Conservation (phyloP, 1,284 basidiomycete species). For the Malassezia nana region DNA sequence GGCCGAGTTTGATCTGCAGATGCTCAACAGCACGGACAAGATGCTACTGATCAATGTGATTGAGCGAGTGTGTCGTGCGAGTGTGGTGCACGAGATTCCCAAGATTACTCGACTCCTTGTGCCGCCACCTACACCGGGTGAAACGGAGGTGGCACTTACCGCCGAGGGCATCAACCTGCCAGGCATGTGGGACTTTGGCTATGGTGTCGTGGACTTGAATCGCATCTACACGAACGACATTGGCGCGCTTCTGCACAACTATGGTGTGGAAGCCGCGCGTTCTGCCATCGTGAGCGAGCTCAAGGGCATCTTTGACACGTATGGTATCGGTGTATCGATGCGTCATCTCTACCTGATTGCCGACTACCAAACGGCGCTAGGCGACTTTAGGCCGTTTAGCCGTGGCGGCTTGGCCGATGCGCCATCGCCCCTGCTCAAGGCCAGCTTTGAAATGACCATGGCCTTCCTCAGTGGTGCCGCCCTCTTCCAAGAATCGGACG, state of each 20-base stretch:
- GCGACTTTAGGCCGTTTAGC: conserved; percentile 95
- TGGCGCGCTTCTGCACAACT: conserved; percentile 77
- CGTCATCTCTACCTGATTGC: conserved; percentile 94
- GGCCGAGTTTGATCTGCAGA: conserved; percentile 43
- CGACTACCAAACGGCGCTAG: conserved; percentile 96
- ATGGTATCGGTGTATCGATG: conserved; percentile 90
- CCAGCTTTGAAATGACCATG: conserved; percentile 95
- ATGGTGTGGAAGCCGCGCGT: conserved; percentile 54
- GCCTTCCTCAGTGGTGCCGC: conserved; percentile 89
- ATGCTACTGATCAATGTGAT: conserved; percentile 47
- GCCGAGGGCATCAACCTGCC: conserved; percentile 59
- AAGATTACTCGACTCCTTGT: conserved; percentile 37
- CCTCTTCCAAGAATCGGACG: conserved; percentile 86
- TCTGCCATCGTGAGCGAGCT: conserved; percentile 60
- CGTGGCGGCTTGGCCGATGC: conserved; percentile 84
- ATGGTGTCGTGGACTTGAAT: conserved; percentile 69
- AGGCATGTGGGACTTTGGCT: conserved; percentile 79
- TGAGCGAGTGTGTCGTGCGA: conserved; percentile 39
- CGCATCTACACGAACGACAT: conserved; percentile 90
- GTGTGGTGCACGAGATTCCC: conserved; percentile 45
- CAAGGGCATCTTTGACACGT: conserved; percentile 78
- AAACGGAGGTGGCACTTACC: conserved; percentile 28
- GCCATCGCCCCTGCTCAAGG: conserved; percentile 86
- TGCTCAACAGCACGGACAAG: conserved; percentile 38
- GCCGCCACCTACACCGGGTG: conserved; percentile 34